Conservation (phyloP, 2,329 filamentous ascomycete genomes). For the Fusarium mexicanum region DNA sequence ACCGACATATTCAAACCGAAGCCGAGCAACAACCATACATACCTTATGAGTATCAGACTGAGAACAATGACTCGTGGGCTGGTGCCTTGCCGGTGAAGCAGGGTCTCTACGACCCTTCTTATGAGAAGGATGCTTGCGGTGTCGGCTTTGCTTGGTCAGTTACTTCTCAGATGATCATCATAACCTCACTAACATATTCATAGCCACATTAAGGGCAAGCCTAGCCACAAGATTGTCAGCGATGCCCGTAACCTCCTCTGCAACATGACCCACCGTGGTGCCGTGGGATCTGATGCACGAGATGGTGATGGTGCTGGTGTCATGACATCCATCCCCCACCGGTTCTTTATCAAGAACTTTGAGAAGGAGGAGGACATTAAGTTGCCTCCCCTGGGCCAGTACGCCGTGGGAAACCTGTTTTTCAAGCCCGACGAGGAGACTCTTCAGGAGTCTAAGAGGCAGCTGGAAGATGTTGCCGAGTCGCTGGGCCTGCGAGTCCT, state of each 20-base stretch:
- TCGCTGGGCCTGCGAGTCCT: conserved; percentile 88
- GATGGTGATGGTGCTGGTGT: conserved; percentile 98
- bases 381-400: conserved; percentile 88
- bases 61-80: conserved; percentile 90
- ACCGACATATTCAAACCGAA: conserved; percentile 71
- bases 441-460: conserved; percentile 87
- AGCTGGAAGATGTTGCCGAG: conserved; percentile 94
- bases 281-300: conserved; percentile 95
- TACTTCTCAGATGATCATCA: not conserved
- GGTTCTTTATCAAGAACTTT: conserved; percentile 99
- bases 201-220: conserved; percentile 95
- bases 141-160: conserved; percentile 96
- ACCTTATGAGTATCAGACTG: conserved; percentile 86
- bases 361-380: conserved; percentile 88
- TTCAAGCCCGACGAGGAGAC: conserved; percentile 96
- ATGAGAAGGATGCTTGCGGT: conserved; percentile 99
- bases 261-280: conserved; percentile 99
- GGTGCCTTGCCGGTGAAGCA: conserved; percentile 96
- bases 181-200: conserved; percentile 34
- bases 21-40: conserved; percentile 68
- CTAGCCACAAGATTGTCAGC: conserved; percentile 98
- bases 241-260: conserved; percentile 97
- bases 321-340: conserved; percentile 99
- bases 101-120: conserved; percentile 94
- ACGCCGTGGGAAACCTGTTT: conserved; percentile 97